Base-by-base conservation (phyloP, 2,329 filamentous ascomycete genomes). In the Penicillium crustosum region DNA sequence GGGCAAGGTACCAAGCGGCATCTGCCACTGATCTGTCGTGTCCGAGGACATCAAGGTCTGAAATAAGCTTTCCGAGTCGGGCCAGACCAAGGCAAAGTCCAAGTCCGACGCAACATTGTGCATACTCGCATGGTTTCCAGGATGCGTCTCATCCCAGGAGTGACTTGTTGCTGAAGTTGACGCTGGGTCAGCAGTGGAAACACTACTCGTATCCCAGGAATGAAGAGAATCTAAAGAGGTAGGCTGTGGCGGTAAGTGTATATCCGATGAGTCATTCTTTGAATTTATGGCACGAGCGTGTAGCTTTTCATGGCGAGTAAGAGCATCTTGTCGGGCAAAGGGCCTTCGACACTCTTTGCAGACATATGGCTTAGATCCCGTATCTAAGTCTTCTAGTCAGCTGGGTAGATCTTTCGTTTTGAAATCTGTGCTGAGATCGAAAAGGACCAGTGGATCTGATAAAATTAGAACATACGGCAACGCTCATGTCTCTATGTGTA, bases 41-140 rank as follows among this genome's bases (percentile, higher is more conserved):
- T 78, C 76, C 0, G 70, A 68, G n/a, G 74, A 74, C 68, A 79
- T 76, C 49, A 79, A 67, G 61, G 70, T 77, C 56, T 79, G 77
- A 39, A 78, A 78, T 25, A 79, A 58, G 56, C 75, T 70, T 57
- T 79, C 77, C 2, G 77, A 77, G 58, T 79, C 77, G 12, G 77
- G 77, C 77, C 77, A 79, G 45, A 78, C 73, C 21, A 79, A 62
- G 15, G 73, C 68, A 49, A 77, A 78, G 55, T 79, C 75, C 6
- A 76, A 56, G 29, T 77, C 75, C 5, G 66, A 61, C 1, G 65
- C 57, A 23, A 62, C 57, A 58, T 69, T 61, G 4, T 73, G 65
- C 54, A 72, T 57, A 3, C 53, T 59, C 7, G 60, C 36, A 44
- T 66, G 63, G 5, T 33, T 15, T 1, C 52, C 61, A 2, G 62